Conservation (phyloP, 2,329 filamentous ascomycete species). For the Pseudogymnoascus sp. region DNA sequence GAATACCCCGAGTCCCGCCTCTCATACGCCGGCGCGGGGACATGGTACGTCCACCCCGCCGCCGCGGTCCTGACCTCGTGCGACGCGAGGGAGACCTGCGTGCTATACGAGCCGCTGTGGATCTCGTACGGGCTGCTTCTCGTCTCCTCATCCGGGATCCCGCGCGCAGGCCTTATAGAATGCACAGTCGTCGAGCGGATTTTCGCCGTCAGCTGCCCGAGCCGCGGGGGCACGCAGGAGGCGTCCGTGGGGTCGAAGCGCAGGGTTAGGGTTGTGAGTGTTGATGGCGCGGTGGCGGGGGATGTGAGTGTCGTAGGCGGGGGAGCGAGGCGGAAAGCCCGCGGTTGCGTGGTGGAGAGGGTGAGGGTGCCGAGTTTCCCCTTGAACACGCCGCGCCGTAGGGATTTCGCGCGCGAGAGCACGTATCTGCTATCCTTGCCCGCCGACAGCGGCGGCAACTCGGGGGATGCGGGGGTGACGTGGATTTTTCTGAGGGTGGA, state of each 20-base stretch:
- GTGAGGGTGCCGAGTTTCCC: slow-evolving; percentile 28
- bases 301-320: neutral
- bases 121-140: slow-evolving; percentile 18
- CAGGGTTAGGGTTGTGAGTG: slow-evolving; percentile 24
- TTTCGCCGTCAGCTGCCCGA: slow-evolving; percentile 25
- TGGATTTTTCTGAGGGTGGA: slow-evolving; percentile 17
- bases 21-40: slow-evolving; percentile 14
- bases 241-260: slow-evolving; percentile 23
- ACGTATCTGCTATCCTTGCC: slow-evolving; percentile 16
- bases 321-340: slow-evolving; percentile 21
- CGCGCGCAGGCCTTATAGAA: slow-evolving; percentile 15
- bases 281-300: slow-evolving; percentile 14
- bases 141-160: slow-evolving; percentile 17
- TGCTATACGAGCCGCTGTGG: slow-evolving; percentile 20
- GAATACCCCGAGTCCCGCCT: slow-evolving; percentile 24
- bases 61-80: slow-evolving; percentile 21
- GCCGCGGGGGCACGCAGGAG: slow-evolving; percentile 22
- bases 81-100: slow-evolving; percentile 22
- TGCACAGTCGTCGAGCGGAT: slow-evolving; percentile 25
- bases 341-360: slow-evolving; percentile 23
- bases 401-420: slow-evolving; percentile 22
- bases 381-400: slow-evolving; percentile 27
- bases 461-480: slow-evolving; percentile 22
- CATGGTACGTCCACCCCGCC: slow-evolving; percentile 25
- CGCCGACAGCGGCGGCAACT: slow-evolving; percentile 25